A percentile compares a stretch with the other conserved stretches of the same genome.
Conservation (phyloP, 345 rosid genomes). For the Sonneratia caseolaris region DNA sequence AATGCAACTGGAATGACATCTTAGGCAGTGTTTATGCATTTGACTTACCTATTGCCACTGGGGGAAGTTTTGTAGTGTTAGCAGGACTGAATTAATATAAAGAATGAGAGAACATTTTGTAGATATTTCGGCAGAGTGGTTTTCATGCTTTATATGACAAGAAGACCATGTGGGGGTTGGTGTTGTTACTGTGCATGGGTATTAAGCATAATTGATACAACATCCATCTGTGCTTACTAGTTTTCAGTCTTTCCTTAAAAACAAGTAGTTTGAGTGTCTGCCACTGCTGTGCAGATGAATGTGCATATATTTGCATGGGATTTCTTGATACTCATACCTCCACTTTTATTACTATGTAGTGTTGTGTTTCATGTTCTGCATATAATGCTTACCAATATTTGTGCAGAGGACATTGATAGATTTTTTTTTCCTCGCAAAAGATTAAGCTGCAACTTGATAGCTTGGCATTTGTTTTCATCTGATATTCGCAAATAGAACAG, state of each 20-base stretch:
- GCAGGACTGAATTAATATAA: background rate
- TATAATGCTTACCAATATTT: background rate
- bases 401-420: background rate
- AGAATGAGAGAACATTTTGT: background rate
- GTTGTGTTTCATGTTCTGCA: background rate
- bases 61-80: background rate
- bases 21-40: background rate
- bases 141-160: background rate
- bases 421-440: no score
- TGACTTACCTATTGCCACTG: background rate
- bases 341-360: background rate
- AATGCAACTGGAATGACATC: background rate
- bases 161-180: background rate
- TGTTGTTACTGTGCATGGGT: background rate
- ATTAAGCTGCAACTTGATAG: background rate
- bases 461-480: background rate
- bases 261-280: background rate
- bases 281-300: background rate
- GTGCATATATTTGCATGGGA: background rate
- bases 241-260: background rate
- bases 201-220: no score
- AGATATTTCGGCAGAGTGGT: background rate
- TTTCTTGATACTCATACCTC: background rate
- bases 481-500: no score
- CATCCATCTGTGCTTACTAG: background rate